These are phyloP conservation scores for Hibiscus trionum DNA, from an alignment of 345 rosid species.

Conservation along the genomic window DNA sequence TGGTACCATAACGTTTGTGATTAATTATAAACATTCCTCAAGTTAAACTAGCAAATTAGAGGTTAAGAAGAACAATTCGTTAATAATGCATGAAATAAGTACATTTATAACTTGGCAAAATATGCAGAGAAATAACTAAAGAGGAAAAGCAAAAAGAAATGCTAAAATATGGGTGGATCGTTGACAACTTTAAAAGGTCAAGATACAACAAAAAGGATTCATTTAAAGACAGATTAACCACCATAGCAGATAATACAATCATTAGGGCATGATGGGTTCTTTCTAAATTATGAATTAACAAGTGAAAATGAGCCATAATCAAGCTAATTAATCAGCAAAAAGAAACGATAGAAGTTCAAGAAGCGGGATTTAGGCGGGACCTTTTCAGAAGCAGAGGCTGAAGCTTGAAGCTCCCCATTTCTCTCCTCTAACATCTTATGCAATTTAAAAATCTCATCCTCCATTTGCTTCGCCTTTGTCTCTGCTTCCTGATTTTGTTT, in stretches of 20 bases:
- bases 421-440: constrained; percentile 50
- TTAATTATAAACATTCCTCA: neutral
- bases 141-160: constrained; percentile 17
- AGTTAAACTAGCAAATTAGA: too few species aligned
- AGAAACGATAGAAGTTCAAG: neutral
- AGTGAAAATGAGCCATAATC: neutral
- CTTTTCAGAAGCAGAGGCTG: constrained; percentile 66
- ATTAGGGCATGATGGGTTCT: neutral
- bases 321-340: neutral
- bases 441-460: constrained; percentile 43
- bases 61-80: neutral
- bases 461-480: constrained; percentile 60
- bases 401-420: constrained; percentile 51
- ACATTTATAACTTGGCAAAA: too few species aligned
- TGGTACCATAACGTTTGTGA: neutral
- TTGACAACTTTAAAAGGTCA: neutral
- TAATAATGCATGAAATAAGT: too few species aligned
- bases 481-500: constrained; percentile 60
- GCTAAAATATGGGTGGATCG: constrained; percentile 10
- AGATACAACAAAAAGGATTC: constrained; percentile 2
- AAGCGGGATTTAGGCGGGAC: constrained; percentile 22
- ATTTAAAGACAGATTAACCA: constrained; percentile 2
- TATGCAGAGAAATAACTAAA: constrained; percentile 6
- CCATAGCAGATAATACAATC: constrained; percentile 2
- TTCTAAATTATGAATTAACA: constrained; percentile 9